phyloP scores from a whole-genome alignment of 257 asterid species.

The Nyctanthes arbortristis region DNA sequence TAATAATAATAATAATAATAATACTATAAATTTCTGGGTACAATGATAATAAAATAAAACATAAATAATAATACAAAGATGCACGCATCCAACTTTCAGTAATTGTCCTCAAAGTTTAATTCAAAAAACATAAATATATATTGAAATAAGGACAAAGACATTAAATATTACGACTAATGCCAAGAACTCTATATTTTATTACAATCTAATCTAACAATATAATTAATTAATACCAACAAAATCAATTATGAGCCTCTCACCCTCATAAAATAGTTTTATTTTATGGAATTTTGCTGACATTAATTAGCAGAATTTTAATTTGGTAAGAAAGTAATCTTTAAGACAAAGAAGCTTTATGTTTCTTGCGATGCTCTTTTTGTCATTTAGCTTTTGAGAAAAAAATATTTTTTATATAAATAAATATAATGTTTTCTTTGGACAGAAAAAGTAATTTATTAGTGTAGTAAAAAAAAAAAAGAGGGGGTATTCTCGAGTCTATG shows the following conservation, averaged over 20 bases:
- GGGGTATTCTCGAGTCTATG: too few relatives aligned
- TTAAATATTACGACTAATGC: not conserved
- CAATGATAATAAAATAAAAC: not conserved
- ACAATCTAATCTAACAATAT: too few relatives aligned
- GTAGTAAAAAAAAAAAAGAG: too few relatives aligned
- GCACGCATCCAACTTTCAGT: conserved; percentile 32
- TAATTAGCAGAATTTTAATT: not conserved
- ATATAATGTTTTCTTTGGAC: too few relatives aligned
- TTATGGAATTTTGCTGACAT: conserved; percentile 10
- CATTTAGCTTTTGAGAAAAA: not conserved
- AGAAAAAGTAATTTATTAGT: too few relatives aligned
- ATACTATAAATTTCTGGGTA: not conserved
- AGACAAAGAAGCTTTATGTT: not conserved
- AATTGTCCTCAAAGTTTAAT: conserved; percentile 5
- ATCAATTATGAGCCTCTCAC: not conserved
- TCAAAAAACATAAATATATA: too few relatives aligned
- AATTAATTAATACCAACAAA: not conserved
- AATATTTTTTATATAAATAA: too few relatives aligned
- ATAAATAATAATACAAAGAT: not conserved
- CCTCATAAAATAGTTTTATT: not conserved
- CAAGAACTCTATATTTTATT: not conserved
- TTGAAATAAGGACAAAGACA: not conserved
- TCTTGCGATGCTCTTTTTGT: not conserved
- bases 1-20: not conserved
- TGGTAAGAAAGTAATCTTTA: not conserved